Evolutionary conservation across 768 basidiomycete genomes (phyloP).

Genomic region (Suillus brevipes): DNA sequence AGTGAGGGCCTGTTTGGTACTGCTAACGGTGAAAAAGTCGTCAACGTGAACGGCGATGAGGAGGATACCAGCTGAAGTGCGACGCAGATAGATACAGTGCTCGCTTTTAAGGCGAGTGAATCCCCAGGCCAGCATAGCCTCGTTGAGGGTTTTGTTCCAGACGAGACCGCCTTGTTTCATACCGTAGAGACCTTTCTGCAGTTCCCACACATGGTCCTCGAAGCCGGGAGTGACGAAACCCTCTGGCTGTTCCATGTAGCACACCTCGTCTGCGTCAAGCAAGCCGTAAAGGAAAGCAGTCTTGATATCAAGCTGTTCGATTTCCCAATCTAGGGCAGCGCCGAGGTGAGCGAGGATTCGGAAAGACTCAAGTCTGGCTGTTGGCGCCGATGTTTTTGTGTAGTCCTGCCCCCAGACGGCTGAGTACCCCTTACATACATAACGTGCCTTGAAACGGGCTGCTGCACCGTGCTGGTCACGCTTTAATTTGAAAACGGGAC

Average conservation of each 20-base stretch:
- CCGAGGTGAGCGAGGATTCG: neutral
- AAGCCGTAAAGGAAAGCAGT: neutral
- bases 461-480: neutral
- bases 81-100: neutral
- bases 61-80: no score
- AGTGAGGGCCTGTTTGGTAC: no score
- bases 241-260: neutral
- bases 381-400: accelerated
- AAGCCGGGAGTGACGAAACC: neutral
- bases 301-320: neutral
- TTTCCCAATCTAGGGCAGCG: neutral
- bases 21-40: no score
- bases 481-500: neutral
- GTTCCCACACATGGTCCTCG: no score
- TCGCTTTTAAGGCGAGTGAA: neutral
- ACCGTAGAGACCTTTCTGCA: neutral
- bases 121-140: neutral
- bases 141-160: neutral
- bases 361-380: neutral
- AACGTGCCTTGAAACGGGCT: accelerated
- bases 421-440: neutral
- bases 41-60: no score
- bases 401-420: neutral
- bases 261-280: neutral
- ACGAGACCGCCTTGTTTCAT: neutral